phyloP scores from a whole-genome alignment of 306 rosid species.

The Comarum palustre region DNA sequence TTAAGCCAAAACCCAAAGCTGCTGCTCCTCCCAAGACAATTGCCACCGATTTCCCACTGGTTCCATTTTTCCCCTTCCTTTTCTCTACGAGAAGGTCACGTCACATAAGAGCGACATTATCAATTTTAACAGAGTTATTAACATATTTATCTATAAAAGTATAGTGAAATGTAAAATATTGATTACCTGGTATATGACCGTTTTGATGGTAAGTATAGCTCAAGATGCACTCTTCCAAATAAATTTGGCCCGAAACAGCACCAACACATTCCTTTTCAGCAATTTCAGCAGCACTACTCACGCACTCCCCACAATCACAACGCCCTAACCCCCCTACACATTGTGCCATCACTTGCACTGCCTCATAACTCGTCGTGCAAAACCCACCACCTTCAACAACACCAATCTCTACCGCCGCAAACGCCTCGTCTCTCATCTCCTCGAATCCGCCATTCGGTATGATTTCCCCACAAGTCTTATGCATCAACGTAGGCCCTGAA shows the following conservation, averaged over 20 bases:
- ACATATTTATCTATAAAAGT: no score
- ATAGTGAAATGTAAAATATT: neutral
- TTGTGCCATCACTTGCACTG: slow-evolving; percentile 54
- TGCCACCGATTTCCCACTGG: slow-evolving; percentile 36
- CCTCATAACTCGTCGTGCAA: slow-evolving; percentile 25
- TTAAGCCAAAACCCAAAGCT: slow-evolving; percentile 37
- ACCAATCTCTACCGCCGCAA: no score
- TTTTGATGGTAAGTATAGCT: slow-evolving; percentile 35
- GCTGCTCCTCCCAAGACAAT: slow-evolving; percentile 64
- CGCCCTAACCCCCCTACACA: slow-evolving; percentile 48
- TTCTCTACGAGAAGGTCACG: neutral
- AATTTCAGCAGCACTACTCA: slow-evolving; percentile 43
- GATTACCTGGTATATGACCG: slow-evolving; percentile 34
- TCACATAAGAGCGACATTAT: no score
- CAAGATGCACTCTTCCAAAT: slow-evolving; percentile 54
- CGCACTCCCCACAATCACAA: slow-evolving; percentile 63
- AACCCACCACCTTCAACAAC: slow-evolving; percentile 38
- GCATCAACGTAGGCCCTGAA: no score
- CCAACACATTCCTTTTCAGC: slow-evolving; percentile 45
- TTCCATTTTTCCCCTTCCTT: no score
- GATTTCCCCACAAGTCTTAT: no score
- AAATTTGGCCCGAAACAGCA: slow-evolving; percentile 51
- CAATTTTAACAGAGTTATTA: no score
- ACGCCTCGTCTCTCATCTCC: no score
- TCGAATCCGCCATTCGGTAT: no score